Conservation (phyloP, 805 yeast species). For the Blastobotrys robertii region DNA sequence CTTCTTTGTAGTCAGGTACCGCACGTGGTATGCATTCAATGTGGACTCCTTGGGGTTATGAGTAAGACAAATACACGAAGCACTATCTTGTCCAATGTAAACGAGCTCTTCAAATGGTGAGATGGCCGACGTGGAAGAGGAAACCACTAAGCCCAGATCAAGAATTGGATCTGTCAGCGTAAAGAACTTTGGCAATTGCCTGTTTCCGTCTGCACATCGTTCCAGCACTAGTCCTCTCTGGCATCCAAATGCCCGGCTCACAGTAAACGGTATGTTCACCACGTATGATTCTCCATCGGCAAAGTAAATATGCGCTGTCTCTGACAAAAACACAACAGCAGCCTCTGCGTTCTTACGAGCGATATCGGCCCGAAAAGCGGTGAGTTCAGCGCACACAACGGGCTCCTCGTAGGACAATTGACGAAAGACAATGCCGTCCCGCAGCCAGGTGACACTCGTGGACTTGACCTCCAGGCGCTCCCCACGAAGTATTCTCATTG, state of each 20-base stretch:
- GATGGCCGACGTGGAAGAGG: conserved; percentile 60
- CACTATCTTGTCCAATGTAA: conserved; percentile 39
- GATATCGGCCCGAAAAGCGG: conserved; percentile 34
- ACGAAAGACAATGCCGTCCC: conserved; percentile 41
- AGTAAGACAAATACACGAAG: conserved; percentile 45
- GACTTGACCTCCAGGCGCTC: too few relatives aligned
- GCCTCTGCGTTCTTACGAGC: conserved; percentile 20
- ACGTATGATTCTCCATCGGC: conserved; percentile 48
- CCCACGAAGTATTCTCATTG: too few relatives aligned
- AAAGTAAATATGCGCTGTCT: conserved; percentile 54
- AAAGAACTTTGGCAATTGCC: conserved; percentile 35
- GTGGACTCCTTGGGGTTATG: conserved; percentile 37
- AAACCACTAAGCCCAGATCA: conserved; percentile 61
- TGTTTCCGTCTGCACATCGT: conserved; percentile 19
- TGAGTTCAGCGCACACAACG: conserved; percentile 52
- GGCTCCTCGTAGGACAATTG: conserved; percentile 38
- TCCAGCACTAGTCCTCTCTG: conserved; percentile 61
- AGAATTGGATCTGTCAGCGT: conserved; percentile 66
- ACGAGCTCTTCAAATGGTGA: conserved; percentile 48
- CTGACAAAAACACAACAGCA: conserved; percentile 51
- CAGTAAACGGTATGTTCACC: conserved; percentile 60
- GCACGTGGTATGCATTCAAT: conserved; percentile 47
- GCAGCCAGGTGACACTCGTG: conserved; percentile 35
- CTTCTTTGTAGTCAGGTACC: conserved; percentile 42
- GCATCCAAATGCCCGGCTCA: conserved; percentile 52